Conservation (phyloP, 1,284 basidiomycete genomes). For the Moniliophthora roreri region DNA sequence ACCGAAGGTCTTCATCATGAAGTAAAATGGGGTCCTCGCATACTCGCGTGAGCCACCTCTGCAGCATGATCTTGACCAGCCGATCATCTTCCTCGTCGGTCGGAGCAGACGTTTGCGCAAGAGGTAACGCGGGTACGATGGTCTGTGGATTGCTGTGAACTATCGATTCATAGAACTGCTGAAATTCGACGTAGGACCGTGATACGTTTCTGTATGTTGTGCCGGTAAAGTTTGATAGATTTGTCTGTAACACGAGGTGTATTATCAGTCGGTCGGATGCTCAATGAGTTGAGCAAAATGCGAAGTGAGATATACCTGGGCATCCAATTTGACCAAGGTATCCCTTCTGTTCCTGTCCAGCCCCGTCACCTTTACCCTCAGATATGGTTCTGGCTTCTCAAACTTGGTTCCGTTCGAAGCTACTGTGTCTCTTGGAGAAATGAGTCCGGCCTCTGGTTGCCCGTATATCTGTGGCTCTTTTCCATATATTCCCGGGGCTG, state of each 20-base stretch:
- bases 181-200: constrained; percentile 88
- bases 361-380: constrained; percentile 84
- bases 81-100: constrained; percentile 97
- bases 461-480: constrained; percentile 82
- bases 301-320: constrained; percentile 58
- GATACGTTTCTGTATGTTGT: constrained; percentile 89
- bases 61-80: constrained; percentile 88
- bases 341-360: constrained; percentile 93
- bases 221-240: constrained; percentile 87
- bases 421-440: constrained; percentile 67
- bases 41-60: constrained; percentile 88
- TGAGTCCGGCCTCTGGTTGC: constrained; percentile 75
- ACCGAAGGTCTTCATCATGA: constrained; percentile 86
- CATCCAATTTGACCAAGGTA: constrained; percentile 88
- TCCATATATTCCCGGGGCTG: constrained; percentile 60
- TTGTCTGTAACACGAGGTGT: constrained; percentile 66
- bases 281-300: constrained; percentile 2
- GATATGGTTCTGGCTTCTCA: constrained; percentile 77
- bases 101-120: constrained; percentile 90
- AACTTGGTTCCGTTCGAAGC: constrained; percentile 66
- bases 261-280: constrained; percentile 4
- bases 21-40: constrained; percentile 87
- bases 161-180: constrained; percentile 87
- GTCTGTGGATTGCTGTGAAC: constrained; percentile 86
- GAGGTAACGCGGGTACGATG: constrained; percentile 87